These are phyloP conservation scores for Beauveria brongniartii DNA, from an alignment of 2,329 filamentous ascomycete genomes.

Conservation along the genomic window DNA sequence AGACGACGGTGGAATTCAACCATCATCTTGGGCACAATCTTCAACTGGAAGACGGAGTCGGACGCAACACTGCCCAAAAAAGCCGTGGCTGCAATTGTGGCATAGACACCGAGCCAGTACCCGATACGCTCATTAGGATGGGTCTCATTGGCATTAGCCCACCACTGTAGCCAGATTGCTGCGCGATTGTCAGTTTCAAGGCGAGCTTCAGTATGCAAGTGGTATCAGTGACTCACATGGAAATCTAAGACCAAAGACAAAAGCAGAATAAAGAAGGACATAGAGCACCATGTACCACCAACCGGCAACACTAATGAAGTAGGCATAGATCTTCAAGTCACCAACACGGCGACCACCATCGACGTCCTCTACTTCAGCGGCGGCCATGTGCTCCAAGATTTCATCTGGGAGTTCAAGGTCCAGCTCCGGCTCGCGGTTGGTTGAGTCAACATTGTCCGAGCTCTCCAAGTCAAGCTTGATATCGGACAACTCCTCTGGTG, in stretches of 20 bases:
- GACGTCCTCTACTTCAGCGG: constrained; percentile 10
- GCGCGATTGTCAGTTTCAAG: not conserved
- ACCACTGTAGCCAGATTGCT: constrained; percentile 22
- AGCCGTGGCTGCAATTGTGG: constrained; percentile 12
- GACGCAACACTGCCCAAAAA: constrained; percentile 12
- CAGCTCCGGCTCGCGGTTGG: not conserved
- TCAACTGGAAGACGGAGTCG: constrained; percentile 16
- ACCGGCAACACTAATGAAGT: constrained; percentile 16
- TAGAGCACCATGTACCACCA: constrained; percentile 14
- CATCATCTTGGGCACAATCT: constrained; percentile 22
- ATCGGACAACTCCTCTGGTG: constrained; percentile 12
- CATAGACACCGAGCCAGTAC: constrained; percentile 19
- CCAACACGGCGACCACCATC: constrained; percentile 12
- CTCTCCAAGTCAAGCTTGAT: not conserved
- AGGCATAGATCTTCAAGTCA: constrained; percentile 15
- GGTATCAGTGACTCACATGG: constrained; percentile 13
- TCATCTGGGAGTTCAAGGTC: constrained; percentile 14
- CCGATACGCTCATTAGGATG: constrained; percentile 16
- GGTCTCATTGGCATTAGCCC: constrained; percentile 17
- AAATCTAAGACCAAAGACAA: constrained; percentile 17
- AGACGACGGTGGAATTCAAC: constrained; percentile 16
- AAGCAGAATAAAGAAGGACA: constrained; percentile 14
- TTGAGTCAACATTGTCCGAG: not conserved
- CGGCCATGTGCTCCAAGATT: constrained; percentile 12
- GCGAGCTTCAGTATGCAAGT: not conserved